Base-by-base conservation (phyloP, 2,329 filamentous ascomycete genomes). In the Talaromyces sp. region DNA sequence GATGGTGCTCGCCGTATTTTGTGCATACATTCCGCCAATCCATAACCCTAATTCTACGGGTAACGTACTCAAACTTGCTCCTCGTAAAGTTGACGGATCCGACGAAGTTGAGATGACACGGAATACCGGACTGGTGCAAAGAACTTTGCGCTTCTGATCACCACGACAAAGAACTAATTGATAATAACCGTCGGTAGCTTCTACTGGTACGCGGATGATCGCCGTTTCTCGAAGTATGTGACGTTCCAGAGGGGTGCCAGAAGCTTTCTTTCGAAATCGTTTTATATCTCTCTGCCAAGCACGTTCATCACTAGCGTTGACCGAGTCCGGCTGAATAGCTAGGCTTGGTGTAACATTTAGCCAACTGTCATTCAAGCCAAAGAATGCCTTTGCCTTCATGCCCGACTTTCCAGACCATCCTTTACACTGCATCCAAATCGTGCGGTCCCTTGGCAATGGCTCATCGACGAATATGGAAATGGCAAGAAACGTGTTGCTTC, bases 341-440 rank as follows among this genome's bases (percentile, higher is more conserved):
- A 81, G 75, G 0, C 78, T 78, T 0, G 89, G 89, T 0, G 89
- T 91, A 2, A 91, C 88, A 65, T 91, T 83, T 13, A 91, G 78
- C 89, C 89, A 91, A 69, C 78, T 81, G 8, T 82, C 80, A 13
- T 82, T 85, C 0, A 83, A 81, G 8, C 87, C 84, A 41, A 90
- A 76, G 1, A 90, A 74, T 0, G 87, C 84, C 72, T 89, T 89
- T 33, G 88, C 77, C 7, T 82, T 82, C 85, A 91, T 89, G 19
- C 89, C 89, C 58, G 87, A 82, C 71, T 88, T 88, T 4, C 89
- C 89, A 0, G 86, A 87, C 77, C 82, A 90, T 2, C 89, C 89
- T 68, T 87, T 88, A 65, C 83, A 83, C 76, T 91, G 89, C 31
- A 91, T 77, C 86, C 87, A 91, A 14, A 91, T 73, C 0, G 85